Evolutionary conservation across 164 flowering plant genomes (phyloP), one percentile per base, ranked within the genome.

Genomic region (Warburgia ugandensis): DNA sequence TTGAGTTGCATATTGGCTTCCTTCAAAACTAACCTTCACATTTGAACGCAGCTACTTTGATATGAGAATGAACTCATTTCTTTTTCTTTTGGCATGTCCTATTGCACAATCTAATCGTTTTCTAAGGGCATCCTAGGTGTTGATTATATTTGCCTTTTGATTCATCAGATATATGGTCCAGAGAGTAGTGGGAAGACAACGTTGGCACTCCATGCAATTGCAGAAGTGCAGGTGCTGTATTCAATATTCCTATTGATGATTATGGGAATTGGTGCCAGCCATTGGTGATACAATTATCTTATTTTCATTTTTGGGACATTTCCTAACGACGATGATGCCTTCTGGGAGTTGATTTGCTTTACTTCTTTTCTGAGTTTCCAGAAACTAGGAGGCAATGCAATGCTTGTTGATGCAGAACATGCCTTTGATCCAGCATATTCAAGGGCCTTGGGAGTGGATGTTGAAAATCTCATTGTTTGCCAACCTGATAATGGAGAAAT

Each of bases 391-490:
- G 99, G 99, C 48, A 79, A 88, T 77, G 96, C 95, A 22, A 92
- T 92, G 96, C 99, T 92, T 70, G 96, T 88, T 63, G 99, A 92
- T 70, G 99, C 96, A 54, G 99, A 92, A 68, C 99, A 92, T 77
- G 99, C 96, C 61, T 92, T 92, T 77, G 99, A 92, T 77, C 94
- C 99, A 60, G 58, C 99, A 41, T 92, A 92, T 68, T 92, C 99
- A 31, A 88, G 73, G 70, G 83, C 91, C 35, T 48, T 92, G 54
- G 99, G 99, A 36, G 95, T 92, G 28, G 99, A 92, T 67, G 81
- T 92, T 28, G 99, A 92, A 63, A 88, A 88, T 70, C 61, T 92
- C 63, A 88, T 88, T 44, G 96, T 92, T 36, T 92, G 96, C 68
- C 99, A 92, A 67, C 99, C 99, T 59, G 96, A 92, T 66, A 70